Evolutionary conservation across 495 filamentous ascomycete species (phyloP).

Genomic region (Penicillium cinerascens): DNA sequence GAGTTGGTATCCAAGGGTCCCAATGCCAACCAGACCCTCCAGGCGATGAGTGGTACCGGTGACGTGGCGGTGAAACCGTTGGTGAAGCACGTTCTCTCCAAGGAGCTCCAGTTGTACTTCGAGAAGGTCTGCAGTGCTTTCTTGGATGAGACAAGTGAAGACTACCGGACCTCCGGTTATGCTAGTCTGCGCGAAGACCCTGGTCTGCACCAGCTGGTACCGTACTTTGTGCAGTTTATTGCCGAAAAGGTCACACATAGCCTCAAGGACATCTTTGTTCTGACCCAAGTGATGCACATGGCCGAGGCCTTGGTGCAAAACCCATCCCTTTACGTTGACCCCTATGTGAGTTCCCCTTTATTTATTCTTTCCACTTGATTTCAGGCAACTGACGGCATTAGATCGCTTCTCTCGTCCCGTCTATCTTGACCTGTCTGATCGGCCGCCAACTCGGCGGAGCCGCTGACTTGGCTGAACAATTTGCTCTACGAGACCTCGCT

Average conservation of each 20-base stretch:
- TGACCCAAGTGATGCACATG: constrained; percentile 88
- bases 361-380: background rate
- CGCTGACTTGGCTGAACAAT: constrained; percentile 57
- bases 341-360: constrained; percentile 60
- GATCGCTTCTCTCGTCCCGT: constrained; percentile 75
- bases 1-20: constrained; percentile 87
- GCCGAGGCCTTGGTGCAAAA: constrained; percentile 80
- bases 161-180: constrained; percentile 79
- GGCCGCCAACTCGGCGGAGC: constrained; percentile 72
- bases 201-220: constrained; percentile 88
- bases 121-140: constrained; percentile 86
- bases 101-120: constrained; percentile 96
- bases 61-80: constrained; percentile 79
- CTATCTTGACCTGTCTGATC: constrained; percentile 86
- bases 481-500: constrained; percentile 77
- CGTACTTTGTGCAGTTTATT: constrained; percentile 94
- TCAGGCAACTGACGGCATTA: constrained; percentile 14
- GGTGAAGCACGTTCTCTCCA: constrained; percentile 92
- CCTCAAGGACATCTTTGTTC: constrained; percentile 77
- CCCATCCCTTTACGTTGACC: constrained; percentile 74
- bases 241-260: constrained; percentile 90
- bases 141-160: constrained; percentile 77
- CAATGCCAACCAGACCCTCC: constrained; percentile 74
- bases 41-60: constrained; percentile 77
- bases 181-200: constrained; percentile 80